Conservation (phyloP, 2,329 filamentous ascomycete species). For the Verticillium nubilum region DNA sequence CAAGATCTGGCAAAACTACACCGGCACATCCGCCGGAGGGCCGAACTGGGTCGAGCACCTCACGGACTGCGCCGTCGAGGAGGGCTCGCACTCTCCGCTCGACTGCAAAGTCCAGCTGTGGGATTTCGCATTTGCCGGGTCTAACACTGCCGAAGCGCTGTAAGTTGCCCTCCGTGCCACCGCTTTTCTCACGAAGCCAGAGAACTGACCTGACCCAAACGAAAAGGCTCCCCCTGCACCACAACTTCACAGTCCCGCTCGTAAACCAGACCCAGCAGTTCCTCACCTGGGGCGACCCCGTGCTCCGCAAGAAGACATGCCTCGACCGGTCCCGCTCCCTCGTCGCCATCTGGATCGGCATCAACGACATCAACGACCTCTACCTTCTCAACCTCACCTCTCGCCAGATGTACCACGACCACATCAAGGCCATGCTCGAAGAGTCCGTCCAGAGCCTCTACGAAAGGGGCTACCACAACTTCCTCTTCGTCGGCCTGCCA, state of each 20-base stretch:
- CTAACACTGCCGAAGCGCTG: constrained; percentile 39
- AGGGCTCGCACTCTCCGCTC: constrained; percentile 34
- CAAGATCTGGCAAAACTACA: constrained; percentile 47
- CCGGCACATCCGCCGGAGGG: constrained; percentile 37
- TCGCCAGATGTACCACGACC: constrained; percentile 20
- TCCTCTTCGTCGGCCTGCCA: constrained; percentile 46
- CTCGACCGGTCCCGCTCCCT: constrained; percentile 32
- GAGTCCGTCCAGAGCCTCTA: constrained; percentile 31
- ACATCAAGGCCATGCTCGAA: constrained; percentile 42
- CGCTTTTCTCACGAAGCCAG: background rate
- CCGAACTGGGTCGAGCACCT: constrained; percentile 51
- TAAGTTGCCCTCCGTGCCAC: constrained; percentile 12
- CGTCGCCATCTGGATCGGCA: constrained; percentile 48
- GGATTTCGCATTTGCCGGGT: constrained; percentile 52
- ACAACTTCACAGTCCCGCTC: constrained; percentile 42
- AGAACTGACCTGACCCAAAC: too few relatives aligned
- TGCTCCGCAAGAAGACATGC: constrained; percentile 20
- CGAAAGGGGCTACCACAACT: constrained; percentile 42
- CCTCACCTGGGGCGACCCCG: constrained; percentile 34
- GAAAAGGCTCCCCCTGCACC: constrained; percentile 44
- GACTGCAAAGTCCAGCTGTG: constrained; percentile 43
- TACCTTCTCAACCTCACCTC: background rate
- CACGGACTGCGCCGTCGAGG: constrained; percentile 41
- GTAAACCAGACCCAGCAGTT: constrained; percentile 46
- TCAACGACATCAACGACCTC: constrained; percentile 51